Percentiles rank a stretch among this genome's conserved stretches.
These are phyloP conservation scores for Diphasiastrum complanatum DNA, from an alignment of 83 land plant genomes.

Conservation along the genomic window DNA sequence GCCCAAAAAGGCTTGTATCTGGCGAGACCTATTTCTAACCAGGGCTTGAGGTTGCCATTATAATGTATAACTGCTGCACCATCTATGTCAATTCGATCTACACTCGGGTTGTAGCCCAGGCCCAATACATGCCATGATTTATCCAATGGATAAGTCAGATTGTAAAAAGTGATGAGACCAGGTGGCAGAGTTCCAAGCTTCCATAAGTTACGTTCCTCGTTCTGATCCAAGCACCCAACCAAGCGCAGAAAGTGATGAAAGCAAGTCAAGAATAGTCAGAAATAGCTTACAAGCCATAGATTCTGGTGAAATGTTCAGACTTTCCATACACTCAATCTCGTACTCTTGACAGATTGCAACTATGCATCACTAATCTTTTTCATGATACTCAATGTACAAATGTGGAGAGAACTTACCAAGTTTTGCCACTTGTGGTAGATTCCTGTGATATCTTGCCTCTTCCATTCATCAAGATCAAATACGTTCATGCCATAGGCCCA, in stretches of 20 bases:
- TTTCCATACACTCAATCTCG: too few relatives aligned
- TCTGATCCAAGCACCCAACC: constrained; percentile 28
- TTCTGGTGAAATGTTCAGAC: too few relatives aligned
- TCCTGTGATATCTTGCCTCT: constrained; percentile 50
- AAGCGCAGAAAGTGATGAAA: not conserved
- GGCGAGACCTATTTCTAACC: constrained; percentile 59
- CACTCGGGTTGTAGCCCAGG: constrained; percentile 66
- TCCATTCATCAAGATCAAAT: constrained; percentile 59
- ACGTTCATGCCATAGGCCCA: constrained; percentile 79
- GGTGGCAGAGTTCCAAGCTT: constrained; percentile 80
- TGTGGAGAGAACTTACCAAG: constrained; percentile 30
- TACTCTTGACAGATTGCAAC: too few relatives aligned
- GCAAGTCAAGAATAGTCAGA: not conserved
- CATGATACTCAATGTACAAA: not conserved
- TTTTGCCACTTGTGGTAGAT: constrained; percentile 67
- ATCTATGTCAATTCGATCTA: constrained; percentile 56
- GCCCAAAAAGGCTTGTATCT: constrained; percentile 61
- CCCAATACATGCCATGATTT: constrained; percentile 86
- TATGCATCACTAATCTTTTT: constrained; percentile 5
- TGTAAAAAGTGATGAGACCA: constrained; percentile 67
- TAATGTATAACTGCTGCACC: constrained; percentile 73
- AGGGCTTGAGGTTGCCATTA: constrained; percentile 78
- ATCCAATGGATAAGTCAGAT: constrained; percentile 56
- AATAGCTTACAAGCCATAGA: constrained; percentile 1
- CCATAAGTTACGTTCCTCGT: constrained; percentile 68